Percentiles rank a stretch among this genome's conserved stretches.
These are phyloP conservation scores for Pinus taeda DNA, from an alignment of 75 land plant species.

Conservation along the genomic window DNA sequence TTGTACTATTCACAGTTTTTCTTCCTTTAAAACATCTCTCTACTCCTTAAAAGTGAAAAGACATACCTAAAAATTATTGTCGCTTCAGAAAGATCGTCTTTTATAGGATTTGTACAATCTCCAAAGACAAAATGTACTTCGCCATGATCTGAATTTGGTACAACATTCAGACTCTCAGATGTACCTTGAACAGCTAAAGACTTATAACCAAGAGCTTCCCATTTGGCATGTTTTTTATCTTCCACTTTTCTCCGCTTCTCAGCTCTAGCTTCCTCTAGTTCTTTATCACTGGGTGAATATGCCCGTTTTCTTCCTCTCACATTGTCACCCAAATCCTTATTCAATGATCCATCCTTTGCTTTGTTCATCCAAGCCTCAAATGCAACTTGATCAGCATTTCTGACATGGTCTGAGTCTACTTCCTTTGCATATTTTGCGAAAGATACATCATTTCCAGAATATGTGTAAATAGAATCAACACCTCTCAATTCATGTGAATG, in stretches of 20 bases:
- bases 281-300: not conserved
- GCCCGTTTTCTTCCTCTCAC: constrained; percentile 21
- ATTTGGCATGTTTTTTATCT: constrained; percentile 64
- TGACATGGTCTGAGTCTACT: constrained; percentile 17
- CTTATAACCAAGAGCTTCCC: constrained; percentile 77
- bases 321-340: constrained; percentile 6
- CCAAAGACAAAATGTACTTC: constrained; percentile 82
- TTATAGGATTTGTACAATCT: constrained; percentile 80
- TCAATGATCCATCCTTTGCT: constrained; percentile 34
- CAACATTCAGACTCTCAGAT: constrained; percentile 5
- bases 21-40: not conserved
- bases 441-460: constrained; percentile 10
- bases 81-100: constrained; percentile 44
- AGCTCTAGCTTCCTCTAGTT: constrained; percentile 38
- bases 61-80: constrained; percentile 69
- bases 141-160: constrained; percentile 30
- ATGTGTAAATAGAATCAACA: constrained; percentile 19
- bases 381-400: constrained; percentile 49
- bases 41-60: not conserved
- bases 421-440: constrained; percentile 9
- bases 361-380: constrained; percentile 61
- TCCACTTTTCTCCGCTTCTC: constrained; percentile 56
- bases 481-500: not conserved
- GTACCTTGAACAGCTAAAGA: constrained; percentile 65
- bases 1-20: not conserved